These are phyloP conservation scores for Neospermospora avenae DNA, from an alignment of 2,329 filamentous ascomycete species.

Conservation along the genomic window DNA sequence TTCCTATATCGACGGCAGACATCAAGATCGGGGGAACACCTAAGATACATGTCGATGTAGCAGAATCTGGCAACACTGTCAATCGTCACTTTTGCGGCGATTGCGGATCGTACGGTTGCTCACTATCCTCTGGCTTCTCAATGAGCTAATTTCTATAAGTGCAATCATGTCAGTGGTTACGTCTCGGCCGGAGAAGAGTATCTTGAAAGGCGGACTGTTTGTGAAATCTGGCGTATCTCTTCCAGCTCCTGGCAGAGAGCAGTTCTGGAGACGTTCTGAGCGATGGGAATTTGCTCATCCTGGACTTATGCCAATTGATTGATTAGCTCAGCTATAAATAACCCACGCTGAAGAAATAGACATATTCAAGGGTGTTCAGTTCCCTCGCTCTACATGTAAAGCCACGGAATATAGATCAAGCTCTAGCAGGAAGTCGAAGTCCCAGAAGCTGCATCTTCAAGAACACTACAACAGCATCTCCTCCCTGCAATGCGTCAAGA, in stretches of 20 bases:
- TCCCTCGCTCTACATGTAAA: too few relatives aligned
- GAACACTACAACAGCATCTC: conserved; percentile 9
- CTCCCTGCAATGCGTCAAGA: conserved; percentile 9
- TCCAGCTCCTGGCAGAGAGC: conserved; percentile 11
- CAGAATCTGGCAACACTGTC: conserved; percentile 10
- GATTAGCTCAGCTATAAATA: not conserved
- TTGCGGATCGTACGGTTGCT: conserved; percentile 13
- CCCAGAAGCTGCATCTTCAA: conserved; percentile 7
- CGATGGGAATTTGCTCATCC: conserved; percentile 13
- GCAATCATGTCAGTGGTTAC: conserved; percentile 11
- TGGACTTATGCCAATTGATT: conserved; percentile 5
- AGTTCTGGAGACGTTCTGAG: conserved; percentile 11
- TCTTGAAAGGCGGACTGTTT: conserved; percentile 17
- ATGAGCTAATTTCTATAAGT: not conserved
- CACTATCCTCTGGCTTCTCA: not conserved
- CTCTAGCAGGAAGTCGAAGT: not conserved
- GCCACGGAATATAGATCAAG: not conserved
- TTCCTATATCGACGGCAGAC: conserved; percentile 5
- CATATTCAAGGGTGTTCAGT: too few relatives aligned
- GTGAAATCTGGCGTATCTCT: conserved; percentile 9
- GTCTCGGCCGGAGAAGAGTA: conserved; percentile 5
- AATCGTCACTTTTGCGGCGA: conserved; percentile 16
- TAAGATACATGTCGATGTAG: conserved; percentile 11
- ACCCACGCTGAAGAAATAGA: not conserved
- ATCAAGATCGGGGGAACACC: conserved; percentile 13